Base-by-base conservation (phyloP, 768 basidiomycete species). In the Leccinum subtestaceum region DNA sequence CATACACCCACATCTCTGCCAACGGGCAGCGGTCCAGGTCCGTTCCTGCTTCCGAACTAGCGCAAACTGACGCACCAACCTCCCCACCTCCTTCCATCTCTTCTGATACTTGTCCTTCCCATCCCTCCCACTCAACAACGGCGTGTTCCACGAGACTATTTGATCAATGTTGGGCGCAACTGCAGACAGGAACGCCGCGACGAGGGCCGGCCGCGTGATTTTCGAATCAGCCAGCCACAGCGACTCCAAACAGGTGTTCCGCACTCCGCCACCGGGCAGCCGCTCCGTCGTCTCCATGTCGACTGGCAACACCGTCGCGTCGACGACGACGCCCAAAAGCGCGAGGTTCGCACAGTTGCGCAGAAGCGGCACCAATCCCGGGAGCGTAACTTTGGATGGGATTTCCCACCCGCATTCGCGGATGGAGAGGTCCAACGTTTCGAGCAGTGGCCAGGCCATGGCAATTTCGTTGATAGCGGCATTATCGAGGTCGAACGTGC, bases 351-450 rank as follows among this genome's bases (percentile, higher is more conserved):
- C 72, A 43, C 70, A 71, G 46, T 59, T 21, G 1, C 29, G 64
- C 8, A 71, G 32, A 51, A 71, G 63, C 1, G 70, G 63, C 3
- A 67, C 29, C 11, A 71, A 23, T 1, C 70, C 70, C 5, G 55
- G 58, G 15, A 71, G 58, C 0, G 72, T 71, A 45, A 71, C 69
- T 53, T 57, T 67, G 53, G 70, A 63, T 0, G 67, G 62, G 23
- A 73, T 63, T 32, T 72, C 71, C 70, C 70, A 71, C 1, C 70
- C 70, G 2, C 70, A 71, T 48, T 71, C 70, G 1, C 69, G 69
- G 10, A 66, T 60, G 47, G 69, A 67, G 25, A 72, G 55, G 25
- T 73, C 72, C 17, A 72, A 46, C 2, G 61, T 62, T n/a, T 70
- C 68, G 48, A 72, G 66, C 29, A 52, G 63, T 0, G 70, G 70